Evolutionary conservation across 2,329 filamentous ascomycete genomes (phyloP), one percentile per base, ranked within the genome.

Genomic region (Aspergillus tamarii): DNA sequence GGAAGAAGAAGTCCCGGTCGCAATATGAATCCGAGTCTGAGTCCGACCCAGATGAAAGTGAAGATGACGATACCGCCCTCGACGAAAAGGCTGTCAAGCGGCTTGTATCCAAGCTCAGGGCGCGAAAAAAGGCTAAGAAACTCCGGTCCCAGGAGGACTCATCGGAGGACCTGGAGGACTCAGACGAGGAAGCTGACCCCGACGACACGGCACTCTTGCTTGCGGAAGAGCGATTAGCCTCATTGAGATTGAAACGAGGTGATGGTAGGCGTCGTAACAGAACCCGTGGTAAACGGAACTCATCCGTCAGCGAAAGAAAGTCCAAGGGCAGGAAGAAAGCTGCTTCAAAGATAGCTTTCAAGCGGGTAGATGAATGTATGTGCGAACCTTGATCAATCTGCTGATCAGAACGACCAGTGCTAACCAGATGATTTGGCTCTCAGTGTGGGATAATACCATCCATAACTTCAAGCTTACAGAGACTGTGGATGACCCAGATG

Each of bases 391-490:
- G 28, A 54, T n/a, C 16, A 30, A 19, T 30, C 6, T 28, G 32
- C 32, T 7, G 21, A 54, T 30, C 14, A 3, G 19, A 16, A 48
- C 26, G 46, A 8, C 14, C 48, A n/a, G 28, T 36, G 41, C 63
- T 60, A 57, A 58, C 54, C 26, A 21, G 21, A 26, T 12, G 32
- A 21, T 19, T 14, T 26, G 32, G 4, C 28, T 14, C 58, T 66
- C 66, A 77, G 79, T 84, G 57, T 84, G 82, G 80, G 83, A 87
- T 67, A 84, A 77, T 63, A 84, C 79, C 3, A 86, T 86, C 53
- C 86, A 89, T 74, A 87, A 89, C 69, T 91, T 87, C 80, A 89
- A 89, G 73, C 83, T 89, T 41, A 88, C 85, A n/a, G 88, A 90
- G 71, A 90, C 87, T 14, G 83, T 86, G 4, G 84, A 88, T 61